These are phyloP conservation scores for Nicotiana tomentosiformis DNA, from an alignment of 257 asterid genomes.

Conservation along the genomic window DNA sequence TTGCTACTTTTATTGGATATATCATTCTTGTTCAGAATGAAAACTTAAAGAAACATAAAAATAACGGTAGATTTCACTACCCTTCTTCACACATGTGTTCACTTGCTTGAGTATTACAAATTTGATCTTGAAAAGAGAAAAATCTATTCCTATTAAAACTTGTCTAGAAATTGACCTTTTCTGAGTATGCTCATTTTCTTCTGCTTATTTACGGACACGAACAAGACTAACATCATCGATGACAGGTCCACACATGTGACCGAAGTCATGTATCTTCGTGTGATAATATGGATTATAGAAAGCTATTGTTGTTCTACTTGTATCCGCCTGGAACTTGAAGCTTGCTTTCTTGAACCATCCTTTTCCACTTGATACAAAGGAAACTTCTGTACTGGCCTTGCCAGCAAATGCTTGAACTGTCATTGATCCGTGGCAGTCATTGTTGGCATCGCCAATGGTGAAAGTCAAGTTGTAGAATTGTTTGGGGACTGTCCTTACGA, in stretches of 20 bases:
- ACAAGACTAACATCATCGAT: constrained; percentile 67
- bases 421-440: constrained; percentile 65
- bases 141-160: neutral
- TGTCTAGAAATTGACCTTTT: neutral
- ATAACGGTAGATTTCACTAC: neutral
- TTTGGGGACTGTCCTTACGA: constrained; percentile 33
- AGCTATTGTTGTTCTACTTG: constrained; percentile 39
- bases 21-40: neutral
- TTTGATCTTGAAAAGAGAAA: neutral
- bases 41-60: neutral
- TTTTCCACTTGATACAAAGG: constrained; percentile 41
- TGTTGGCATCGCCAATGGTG: constrained; percentile 61
- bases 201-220: constrained; percentile 12
- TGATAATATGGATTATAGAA: constrained; percentile 63
- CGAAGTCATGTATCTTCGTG: constrained; percentile 44
- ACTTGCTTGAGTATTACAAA: neutral
- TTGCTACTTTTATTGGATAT: neutral
- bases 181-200: neutral
- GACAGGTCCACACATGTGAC: constrained; percentile 65
- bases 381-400: constrained; percentile 22
- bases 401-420: constrained; percentile 57
- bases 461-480: constrained; percentile 53
- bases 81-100: neutral
- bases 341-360: constrained; percentile 46
- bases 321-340: constrained; percentile 45